phyloP scores from a whole-genome alignment of 768 basidiomycete genomes.

The Pulveroboletus sp. region DNA sequence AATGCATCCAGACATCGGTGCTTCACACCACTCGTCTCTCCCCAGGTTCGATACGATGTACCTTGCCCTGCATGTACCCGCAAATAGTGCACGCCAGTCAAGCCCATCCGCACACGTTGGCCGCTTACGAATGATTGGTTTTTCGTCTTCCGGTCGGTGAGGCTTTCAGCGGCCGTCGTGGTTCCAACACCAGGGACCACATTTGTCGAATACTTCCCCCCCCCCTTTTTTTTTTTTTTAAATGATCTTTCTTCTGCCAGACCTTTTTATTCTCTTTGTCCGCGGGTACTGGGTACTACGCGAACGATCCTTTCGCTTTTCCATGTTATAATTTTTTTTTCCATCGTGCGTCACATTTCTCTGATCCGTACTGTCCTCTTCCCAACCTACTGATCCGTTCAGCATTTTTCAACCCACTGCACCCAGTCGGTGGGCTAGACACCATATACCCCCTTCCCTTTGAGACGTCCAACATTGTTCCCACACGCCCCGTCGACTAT shows the following conservation, averaged over 20 bases:
- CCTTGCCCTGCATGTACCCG: conserved; percentile 10
- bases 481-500: background rate
- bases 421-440: background rate
- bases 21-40: accelerated
- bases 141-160: background rate
- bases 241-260: background rate
- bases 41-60: background rate
- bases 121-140: too few relatives aligned
- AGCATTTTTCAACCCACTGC: background rate
- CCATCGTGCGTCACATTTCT: conserved; percentile 2
- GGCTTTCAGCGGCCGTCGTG: background rate
- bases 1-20: background rate
- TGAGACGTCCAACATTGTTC: background rate
- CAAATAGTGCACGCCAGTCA: conserved; percentile 3
- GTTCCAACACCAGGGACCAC: background rate
- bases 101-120: background rate
- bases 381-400: background rate
- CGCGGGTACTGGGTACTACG: background rate
- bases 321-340: too few relatives aligned
- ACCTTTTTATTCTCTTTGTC: background rate
- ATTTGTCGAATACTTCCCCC: background rate
- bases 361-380: background rate
- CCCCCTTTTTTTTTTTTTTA: background rate
- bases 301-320: background rate
- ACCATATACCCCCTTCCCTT: background rate